These are phyloP conservation scores for Acorus gramineus DNA, from an alignment of 106 monocot species.

Conservation along the genomic window DNA sequence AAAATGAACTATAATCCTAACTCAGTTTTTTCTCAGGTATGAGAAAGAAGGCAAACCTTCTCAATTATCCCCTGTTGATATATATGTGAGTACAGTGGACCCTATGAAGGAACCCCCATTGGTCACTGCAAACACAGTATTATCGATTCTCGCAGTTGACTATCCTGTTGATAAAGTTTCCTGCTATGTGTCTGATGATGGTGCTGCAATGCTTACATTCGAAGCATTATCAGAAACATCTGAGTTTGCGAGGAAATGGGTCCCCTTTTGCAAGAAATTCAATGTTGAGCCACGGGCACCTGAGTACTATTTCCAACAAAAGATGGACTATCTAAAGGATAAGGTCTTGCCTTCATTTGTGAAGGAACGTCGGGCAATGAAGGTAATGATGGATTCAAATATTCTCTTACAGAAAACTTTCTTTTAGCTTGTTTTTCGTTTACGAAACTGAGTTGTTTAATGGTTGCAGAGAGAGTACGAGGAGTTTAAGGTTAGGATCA, in stretches of 20 bases:
- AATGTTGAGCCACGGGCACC: conserved; percentile 24
- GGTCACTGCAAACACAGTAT: too few species aligned
- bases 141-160: too few species aligned
- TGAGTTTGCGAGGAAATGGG: conserved; percentile 29
- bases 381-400: conserved; percentile 5
- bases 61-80: too few species aligned
- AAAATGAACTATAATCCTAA: too few species aligned
- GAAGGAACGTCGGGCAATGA: conserved; percentile 23
- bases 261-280: conserved; percentile 29
- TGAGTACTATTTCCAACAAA: conserved; percentile 28
- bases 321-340: conserved; percentile 31
- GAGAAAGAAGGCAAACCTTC: too few species aligned
- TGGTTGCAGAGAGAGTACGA: conserved; percentile 26
- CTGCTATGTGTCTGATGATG: conserved; percentile 21
- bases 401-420: not conserved
- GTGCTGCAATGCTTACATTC: conserved; percentile 28
- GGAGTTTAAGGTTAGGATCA: conserved; percentile 29
- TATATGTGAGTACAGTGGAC: too few species aligned
- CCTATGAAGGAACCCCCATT: too few species aligned
- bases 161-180: too few species aligned
- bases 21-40: too few species aligned
- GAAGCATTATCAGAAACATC: conserved; percentile 30
- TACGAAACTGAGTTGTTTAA: not conserved
- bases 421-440: too few species aligned
- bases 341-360: conserved; percentile 27